Conservation (phyloP, 1,139 yeast genomes). For the Wickerhamomyces sp. region DNA sequence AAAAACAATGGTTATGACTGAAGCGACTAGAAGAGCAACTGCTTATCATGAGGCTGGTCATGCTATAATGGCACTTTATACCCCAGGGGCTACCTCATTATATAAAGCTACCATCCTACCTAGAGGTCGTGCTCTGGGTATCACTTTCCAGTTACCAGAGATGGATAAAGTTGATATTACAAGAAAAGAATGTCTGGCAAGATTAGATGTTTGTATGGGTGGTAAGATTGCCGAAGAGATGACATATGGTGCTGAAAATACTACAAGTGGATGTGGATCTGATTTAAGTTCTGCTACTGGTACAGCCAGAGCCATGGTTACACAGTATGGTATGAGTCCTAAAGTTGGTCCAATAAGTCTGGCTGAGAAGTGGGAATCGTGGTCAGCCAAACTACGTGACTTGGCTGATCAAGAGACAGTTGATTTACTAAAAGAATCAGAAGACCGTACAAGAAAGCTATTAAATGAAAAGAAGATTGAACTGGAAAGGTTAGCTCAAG, state of each 20-base stretch:
- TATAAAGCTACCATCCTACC: slow-evolving; percentile 97
- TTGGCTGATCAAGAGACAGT: slow-evolving; percentile 92
- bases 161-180: slow-evolving; percentile 97
- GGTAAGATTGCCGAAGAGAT: slow-evolving; percentile 97
- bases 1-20: slow-evolving; percentile 95
- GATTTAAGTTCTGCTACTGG: slow-evolving; percentile 87
- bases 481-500: slow-evolving; percentile 84
- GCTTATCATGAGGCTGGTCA: slow-evolving; percentile 99
- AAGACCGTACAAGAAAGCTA: slow-evolving; percentile 70
- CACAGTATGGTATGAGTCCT: slow-evolving; percentile 94
- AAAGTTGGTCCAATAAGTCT: slow-evolving; percentile 88
- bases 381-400: slow-evolving; percentile 88
- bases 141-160: slow-evolving; percentile 95
- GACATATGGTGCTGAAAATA: slow-evolving; percentile 85
- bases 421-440: slow-evolving; percentile 66
- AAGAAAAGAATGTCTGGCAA: slow-evolving; percentile 81
- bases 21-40: slow-evolving; percentile 87
- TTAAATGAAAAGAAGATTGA: slow-evolving; percentile 62
- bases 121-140: slow-evolving; percentile 93
- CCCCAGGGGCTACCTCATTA: slow-evolving; percentile 92
- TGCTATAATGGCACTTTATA: slow-evolving; percentile 94
- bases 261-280: slow-evolving; percentile 91
- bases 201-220: slow-evolving; percentile 97
- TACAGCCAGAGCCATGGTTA: slow-evolving; percentile 96
- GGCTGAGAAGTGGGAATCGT: slow-evolving; percentile 85